A percentile compares a stretch with the other conserved stretches of the same genome.
Conservation (phyloP, 164 flowering plant genomes). For the Sextonia rubra region DNA sequence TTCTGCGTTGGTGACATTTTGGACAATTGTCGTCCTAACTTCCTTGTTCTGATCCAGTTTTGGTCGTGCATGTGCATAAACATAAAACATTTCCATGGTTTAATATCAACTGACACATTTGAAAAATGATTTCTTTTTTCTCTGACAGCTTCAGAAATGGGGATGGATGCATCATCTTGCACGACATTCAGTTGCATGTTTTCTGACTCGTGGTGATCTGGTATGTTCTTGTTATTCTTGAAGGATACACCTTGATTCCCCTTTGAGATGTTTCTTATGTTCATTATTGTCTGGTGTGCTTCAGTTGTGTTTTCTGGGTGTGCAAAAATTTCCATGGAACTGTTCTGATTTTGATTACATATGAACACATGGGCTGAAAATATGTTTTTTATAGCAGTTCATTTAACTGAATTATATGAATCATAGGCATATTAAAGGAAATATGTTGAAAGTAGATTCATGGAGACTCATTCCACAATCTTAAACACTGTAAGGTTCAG, state of each 20-base stretch:
- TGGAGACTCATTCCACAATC: background rate
- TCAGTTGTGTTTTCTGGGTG: background rate
- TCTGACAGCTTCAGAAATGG: slow-evolving; percentile 71
- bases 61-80: background rate
- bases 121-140: slow-evolving; percentile 9
- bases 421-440: background rate
- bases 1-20: background rate
- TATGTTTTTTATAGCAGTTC: background rate
- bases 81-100: background rate
- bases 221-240: slow-evolving; percentile 30
- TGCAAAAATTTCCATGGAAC: background rate
- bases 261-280: background rate
- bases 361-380: background rate
- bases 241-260: background rate
- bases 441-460: background rate
- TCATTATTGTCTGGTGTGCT: background rate
- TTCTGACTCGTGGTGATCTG: slow-evolving; percentile 96
- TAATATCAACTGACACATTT: background rate
- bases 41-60: background rate
- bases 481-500: background rate
- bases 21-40: background rate
- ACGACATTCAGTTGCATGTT: slow-evolving; percentile 93
- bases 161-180: slow-evolving; percentile 99
- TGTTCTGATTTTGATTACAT: background rate
- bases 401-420: background rate